Evolutionary conservation across 805 yeast species (phyloP).

Genomic region (Starmera amethionina): DNA sequence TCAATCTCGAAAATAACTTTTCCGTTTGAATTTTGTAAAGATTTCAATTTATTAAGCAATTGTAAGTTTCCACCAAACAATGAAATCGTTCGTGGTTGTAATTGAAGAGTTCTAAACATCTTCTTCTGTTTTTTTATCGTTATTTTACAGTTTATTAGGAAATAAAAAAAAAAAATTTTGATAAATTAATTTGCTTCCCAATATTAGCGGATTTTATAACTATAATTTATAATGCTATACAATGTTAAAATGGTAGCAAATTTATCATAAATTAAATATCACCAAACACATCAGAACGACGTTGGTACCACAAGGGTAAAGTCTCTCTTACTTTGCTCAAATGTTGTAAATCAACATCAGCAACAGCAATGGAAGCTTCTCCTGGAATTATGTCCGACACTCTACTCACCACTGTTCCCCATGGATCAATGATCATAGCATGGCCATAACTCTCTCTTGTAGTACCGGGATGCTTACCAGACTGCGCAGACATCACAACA

Average conservation of each 20-base stretch:
- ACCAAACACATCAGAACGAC: conserved; percentile 49
- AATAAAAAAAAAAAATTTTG: too few species aligned
- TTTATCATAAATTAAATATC: conserved; percentile 4
- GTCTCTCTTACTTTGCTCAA: conserved; percentile 44
- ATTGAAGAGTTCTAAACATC: background rate
- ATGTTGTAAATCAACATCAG: conserved; percentile 52
- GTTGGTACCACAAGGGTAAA: conserved; percentile 74
- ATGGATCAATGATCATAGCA: conserved; percentile 80
- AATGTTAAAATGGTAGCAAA: background rate
- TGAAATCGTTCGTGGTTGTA: background rate
- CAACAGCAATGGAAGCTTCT: conserved; percentile 39
- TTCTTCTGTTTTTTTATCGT: too few species aligned
- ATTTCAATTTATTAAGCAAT: background rate
- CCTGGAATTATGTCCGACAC: conserved; percentile 33
- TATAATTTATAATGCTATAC: background rate
- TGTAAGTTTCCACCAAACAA: background rate
- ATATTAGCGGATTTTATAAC: too few species aligned
- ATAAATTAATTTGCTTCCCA: too few species aligned
- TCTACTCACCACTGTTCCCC: conserved; percentile 71
- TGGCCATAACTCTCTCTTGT: conserved; percentile 76
- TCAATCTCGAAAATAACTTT: conserved; percentile 1
- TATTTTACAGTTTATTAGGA: too few species aligned
- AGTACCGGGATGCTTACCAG: conserved; percentile 47
- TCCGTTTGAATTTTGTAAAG: background rate
- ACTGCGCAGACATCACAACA: conserved; percentile 84